These are phyloP conservation scores for Fusarium veterinarium DNA, from an alignment of 2,329 filamentous ascomycete genomes.

Conservation along the genomic window DNA sequence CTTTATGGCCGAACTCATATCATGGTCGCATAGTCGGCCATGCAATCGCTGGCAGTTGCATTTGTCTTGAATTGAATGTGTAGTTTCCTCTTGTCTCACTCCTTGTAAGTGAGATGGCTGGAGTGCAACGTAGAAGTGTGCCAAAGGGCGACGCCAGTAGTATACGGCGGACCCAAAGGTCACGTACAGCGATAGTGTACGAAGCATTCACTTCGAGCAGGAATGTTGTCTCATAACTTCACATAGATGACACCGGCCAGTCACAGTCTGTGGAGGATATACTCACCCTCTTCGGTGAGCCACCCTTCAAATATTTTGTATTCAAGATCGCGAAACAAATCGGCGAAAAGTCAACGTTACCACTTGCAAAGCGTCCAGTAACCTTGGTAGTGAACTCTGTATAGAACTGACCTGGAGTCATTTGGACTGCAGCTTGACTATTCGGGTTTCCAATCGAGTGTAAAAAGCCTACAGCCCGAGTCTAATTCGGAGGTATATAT, in stretches of 20 bases:
- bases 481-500: background rate
- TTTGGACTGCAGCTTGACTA: background rate
- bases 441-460: rapidly evolving
- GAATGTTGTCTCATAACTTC: background rate
- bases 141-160: rapidly evolving
- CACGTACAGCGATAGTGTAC: rapidly evolving
- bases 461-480: background rate
- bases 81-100: background rate
- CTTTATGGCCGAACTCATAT: background rate
- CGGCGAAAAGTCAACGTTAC: background rate
- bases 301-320: background rate
- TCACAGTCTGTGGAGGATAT: background rate
- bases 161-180: rapidly evolving
- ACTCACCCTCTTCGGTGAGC: background rate
- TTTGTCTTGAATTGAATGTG: background rate
- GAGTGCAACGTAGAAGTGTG: background rate
- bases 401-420: background rate
- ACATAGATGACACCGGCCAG: rapidly evolving
- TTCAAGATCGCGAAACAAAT: background rate
- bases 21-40: background rate
- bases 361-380: background rate
- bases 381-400: background rate
- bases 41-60: background rate
- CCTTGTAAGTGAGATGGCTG: background rate
- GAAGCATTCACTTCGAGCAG: background rate